These are phyloP conservation scores for Xylariaceae sp. DNA, from an alignment of 2,329 filamentous ascomycete species.

Conservation along the genomic window DNA sequence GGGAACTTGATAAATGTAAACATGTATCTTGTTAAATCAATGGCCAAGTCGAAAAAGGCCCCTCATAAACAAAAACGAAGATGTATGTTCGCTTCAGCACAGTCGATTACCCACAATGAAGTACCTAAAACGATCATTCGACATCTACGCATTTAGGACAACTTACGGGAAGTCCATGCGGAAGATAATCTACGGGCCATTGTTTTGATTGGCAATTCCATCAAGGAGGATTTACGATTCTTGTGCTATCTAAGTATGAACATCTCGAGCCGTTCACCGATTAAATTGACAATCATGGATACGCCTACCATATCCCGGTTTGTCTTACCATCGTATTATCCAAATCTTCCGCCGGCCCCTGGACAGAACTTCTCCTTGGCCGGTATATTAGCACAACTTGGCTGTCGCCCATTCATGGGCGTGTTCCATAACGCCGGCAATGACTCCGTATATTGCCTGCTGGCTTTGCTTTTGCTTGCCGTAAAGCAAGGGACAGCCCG, in stretches of 20 bases:
- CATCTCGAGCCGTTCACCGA: conserved; percentile 14
- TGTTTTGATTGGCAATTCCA: conserved; percentile 12
- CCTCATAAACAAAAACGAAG: no score
- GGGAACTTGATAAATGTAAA: conserved; percentile 8
- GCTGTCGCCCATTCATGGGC: not conserved
- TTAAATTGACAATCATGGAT: conserved; percentile 11
- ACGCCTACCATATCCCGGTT: conserved; percentile 13
- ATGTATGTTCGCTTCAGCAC: conserved; percentile 13
- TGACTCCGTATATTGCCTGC: conserved; percentile 11
- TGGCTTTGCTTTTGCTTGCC: conserved; percentile 11
- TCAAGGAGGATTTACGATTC: conserved; percentile 14
- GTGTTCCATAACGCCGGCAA: conserved; percentile 18
- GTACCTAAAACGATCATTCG: conserved; percentile 8
- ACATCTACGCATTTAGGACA: conserved; percentile 11
- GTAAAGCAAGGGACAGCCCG: not conserved
- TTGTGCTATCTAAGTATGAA: conserved; percentile 12
- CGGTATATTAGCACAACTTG: conserved; percentile 13
- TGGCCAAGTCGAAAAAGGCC: conserved; percentile 1
- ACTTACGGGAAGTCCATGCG: not conserved
- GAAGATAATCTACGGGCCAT: conserved; percentile 6
- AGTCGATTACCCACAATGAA: conserved; percentile 1
- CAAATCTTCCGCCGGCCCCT: no score
- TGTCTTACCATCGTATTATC: no score
- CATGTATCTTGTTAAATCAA: conserved; percentile 11
- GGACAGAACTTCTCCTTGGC: conserved; percentile 7